Evolutionary conservation across 805 yeast genomes (phyloP).

Genomic region (Kodamaea restingae): DNA sequence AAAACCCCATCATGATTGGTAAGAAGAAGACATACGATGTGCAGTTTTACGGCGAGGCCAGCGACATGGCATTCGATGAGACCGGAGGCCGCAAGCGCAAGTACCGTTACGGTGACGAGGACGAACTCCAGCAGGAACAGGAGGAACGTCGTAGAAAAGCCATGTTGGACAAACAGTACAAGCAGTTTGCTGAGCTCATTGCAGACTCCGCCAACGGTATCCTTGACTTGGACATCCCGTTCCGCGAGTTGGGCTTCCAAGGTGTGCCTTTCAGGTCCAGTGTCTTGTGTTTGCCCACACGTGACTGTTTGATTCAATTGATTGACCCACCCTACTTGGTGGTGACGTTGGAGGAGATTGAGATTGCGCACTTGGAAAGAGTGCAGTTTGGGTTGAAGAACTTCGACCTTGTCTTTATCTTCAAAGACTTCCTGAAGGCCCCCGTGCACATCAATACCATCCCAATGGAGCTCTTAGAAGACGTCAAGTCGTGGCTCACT

Average conservation of each 20-base stretch:
- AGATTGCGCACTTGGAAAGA: conserved; percentile 92
- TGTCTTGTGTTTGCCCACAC: conserved; percentile 92
- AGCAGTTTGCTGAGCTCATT: conserved; percentile 81
- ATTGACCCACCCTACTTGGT: conserved; percentile 95
- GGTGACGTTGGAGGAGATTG: conserved; percentile 85
- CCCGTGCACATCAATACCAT: conserved; percentile 92
- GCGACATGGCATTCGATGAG: conserved; percentile 94
- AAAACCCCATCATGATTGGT: conserved; percentile 91
- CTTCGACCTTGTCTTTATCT: conserved; percentile 94
- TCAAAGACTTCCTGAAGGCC: conserved; percentile 82
- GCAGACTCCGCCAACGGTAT: conserved; percentile 82
- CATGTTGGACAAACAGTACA: conserved; percentile 87
- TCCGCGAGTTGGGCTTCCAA: conserved; percentile 92
- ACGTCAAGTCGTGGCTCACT: conserved; percentile 94
- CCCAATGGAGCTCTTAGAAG: conserved; percentile 88
- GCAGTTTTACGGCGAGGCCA: conserved; percentile 94
- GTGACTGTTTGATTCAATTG: conserved; percentile 92
- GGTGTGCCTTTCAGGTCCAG: conserved; percentile 97
- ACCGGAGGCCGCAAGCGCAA: conserved; percentile 90
- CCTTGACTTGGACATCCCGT: conserved; percentile 87
- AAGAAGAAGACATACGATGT: conserved; percentile 93
- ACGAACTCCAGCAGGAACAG: conserved; percentile 96
- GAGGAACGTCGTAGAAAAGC: conserved; percentile 94
- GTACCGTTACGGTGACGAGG: conserved; percentile 94
- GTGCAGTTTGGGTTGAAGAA: conserved; percentile 95